Conservation (phyloP, 1,139 yeast genomes). For the Meyerozyma sp. region DNA sequence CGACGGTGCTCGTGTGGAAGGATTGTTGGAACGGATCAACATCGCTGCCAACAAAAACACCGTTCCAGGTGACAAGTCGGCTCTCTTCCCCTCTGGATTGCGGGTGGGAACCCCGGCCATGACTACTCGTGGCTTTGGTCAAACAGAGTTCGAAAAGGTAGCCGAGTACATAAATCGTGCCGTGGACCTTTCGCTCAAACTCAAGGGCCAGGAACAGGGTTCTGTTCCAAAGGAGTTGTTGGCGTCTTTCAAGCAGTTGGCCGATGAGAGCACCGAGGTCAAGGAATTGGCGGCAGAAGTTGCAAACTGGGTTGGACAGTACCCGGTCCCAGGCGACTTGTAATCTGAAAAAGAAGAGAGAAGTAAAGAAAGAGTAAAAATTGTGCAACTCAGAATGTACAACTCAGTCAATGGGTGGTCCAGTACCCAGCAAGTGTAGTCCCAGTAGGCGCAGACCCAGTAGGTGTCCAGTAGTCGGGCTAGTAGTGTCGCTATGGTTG, state of each 20-base stretch:
- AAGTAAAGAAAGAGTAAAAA: too few species aligned
- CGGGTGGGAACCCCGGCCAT: constrained; percentile 99
- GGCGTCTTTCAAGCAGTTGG: constrained; percentile 59
- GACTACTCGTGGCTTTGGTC: constrained; percentile 95
- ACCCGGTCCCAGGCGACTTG: constrained; percentile 78
- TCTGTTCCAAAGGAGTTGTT: constrained; percentile 58
- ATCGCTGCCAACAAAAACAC: constrained; percentile 97
- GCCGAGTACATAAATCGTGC: constrained; percentile 82
- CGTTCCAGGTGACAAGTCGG: constrained; percentile 97
- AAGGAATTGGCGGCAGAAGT: constrained; percentile 59
- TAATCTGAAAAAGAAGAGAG: constrained; percentile 6
- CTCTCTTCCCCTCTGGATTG: constrained; percentile 96
- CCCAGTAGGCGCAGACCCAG: too few species aligned
- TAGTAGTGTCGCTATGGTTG: too few species aligned
- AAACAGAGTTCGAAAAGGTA: constrained; percentile 77
- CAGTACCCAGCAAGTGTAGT: too few species aligned
- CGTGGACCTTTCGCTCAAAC: constrained; percentile 56
- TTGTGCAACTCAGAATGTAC: too few species aligned
- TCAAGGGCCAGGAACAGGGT: constrained; percentile 59
- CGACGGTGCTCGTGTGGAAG: constrained; percentile 97
- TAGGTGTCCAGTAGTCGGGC: too few species aligned
- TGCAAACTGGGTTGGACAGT: constrained; percentile 58
- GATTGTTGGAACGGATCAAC: constrained; percentile 90
- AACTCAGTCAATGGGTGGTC: too few species aligned
- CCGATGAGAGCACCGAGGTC: constrained; percentile 53